Base-by-base conservation (phyloP, 2,329 filamentous ascomycete genomes). In the Aspergillus niger region DNA sequence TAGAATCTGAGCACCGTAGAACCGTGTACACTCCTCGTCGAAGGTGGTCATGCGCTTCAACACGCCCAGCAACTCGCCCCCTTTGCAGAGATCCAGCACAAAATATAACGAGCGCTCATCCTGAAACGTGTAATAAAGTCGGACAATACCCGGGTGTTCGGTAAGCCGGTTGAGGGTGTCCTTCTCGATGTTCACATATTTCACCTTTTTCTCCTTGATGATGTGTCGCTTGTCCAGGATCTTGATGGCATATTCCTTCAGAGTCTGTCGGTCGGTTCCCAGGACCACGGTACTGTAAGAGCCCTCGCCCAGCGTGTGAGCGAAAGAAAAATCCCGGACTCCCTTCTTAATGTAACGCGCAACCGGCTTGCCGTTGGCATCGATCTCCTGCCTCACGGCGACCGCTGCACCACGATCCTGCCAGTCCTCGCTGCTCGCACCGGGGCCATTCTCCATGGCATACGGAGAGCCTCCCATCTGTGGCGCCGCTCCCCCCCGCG, bases 171-270 rank as follows among this genome's bases (percentile, higher is more conserved):
- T 99, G 58, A 99, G 82, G 0, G 95, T 98, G 78, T 99, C 94
- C 80, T 97, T 97, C 78, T 99, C 95, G 70, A 99, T 99, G 78
- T 98, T 99, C 77, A 99, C 95, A 73, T 99, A 99, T 83, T 99
- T 99, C 72, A 99, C 96, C 83, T 99, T 99, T 79, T 97, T 98
- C 80, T 99, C 95, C 78, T 98, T 99, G 82, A 99, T 99, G 72
- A 99, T 99, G 76, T 99, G 95, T 70, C 92, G 87, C 80, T 99
- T 99, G 79, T 99, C 95, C 50, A 99, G 85, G 15, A 99, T 94
- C 76, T 99, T 99, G 79, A 99, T 93, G 26, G 95, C 95, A 73
- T 98, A 98, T 76, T 99, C 94, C 71, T 96, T 96, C 60, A 96
- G 81, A 1, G 92, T 97, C 76, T 97, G 92, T 63, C 94, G 88